phyloP scores from a whole-genome alignment of 495 filamentous ascomycete genomes.

The Talaromyces stipitatus region DNA sequence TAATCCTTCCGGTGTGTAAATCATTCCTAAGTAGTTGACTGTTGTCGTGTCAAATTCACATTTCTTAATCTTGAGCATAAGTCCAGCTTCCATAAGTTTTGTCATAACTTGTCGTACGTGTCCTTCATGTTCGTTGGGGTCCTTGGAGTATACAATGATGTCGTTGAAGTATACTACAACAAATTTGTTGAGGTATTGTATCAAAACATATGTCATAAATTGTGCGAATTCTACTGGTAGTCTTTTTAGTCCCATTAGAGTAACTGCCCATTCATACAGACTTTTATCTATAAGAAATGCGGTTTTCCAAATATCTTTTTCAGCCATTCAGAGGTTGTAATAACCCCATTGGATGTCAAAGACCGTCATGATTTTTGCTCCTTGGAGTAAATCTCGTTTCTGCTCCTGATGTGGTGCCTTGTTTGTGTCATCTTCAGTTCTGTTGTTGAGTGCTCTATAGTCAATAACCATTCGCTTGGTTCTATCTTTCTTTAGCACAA shows the following conservation, averaged over 20 bases:
- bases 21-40: constrained; percentile 9
- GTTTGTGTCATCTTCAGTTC: constrained; percentile 19
- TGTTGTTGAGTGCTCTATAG: constrained; percentile 18
- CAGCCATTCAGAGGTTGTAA: constrained; percentile 10
- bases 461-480: constrained; percentile 15
- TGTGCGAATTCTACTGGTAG: constrained; percentile 9
- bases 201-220: constrained; percentile 8
- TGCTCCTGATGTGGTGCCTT: constrained; percentile 15
- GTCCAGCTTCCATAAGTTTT: constrained; percentile 1
- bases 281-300: constrained; percentile 12
- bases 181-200: constrained; percentile 11
- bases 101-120: constrained; percentile 7
- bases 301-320: constrained; percentile 13
- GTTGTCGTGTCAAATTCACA: constrained; percentile 10
- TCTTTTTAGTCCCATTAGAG: constrained; percentile 13
- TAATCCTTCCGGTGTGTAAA: constrained; percentile 5
- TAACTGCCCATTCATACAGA: constrained; percentile 13
- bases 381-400: constrained; percentile 9
- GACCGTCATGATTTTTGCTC: constrained; percentile 18
- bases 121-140: constrained; percentile 4
- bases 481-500: constrained; percentile 20
- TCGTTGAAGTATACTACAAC: constrained; percentile 10
- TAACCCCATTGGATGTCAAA: constrained; percentile 16
- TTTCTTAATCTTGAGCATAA: constrained; percentile 11
- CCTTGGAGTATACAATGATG: constrained; percentile 11